Conservation (phyloP, 108 stramenopile species). For the Stephanodiscus triporus region DNA sequence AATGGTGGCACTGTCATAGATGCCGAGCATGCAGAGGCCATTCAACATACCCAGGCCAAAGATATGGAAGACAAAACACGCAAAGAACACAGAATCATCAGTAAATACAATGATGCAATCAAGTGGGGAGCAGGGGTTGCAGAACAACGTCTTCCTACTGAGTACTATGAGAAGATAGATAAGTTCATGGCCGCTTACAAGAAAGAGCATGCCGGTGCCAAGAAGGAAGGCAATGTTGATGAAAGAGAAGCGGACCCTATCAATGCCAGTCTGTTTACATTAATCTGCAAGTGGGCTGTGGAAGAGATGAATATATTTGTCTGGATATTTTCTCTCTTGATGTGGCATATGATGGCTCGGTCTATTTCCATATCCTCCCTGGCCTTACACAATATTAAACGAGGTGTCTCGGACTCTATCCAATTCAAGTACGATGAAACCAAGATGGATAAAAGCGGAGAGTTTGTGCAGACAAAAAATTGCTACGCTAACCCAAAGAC, state of each 20-base stretch:
- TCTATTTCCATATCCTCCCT: constrained; percentile 8
- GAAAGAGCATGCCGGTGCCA: background rate
- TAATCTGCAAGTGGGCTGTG: constrained; percentile 6
- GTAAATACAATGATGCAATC: constrained; percentile 13
- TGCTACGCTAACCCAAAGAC: constrained; percentile 34
- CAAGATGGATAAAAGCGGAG: constrained; percentile 1
- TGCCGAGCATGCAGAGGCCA: too few relatives aligned
- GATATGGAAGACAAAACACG: too few relatives aligned
- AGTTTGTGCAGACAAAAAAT: constrained; percentile 10
- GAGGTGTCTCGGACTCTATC: constrained; percentile 3
- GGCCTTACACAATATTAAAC: constrained; percentile 2
- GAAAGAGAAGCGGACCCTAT: too few relatives aligned
- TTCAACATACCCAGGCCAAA: too few relatives aligned
- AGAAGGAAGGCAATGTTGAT: too few relatives aligned
- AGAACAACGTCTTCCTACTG: background rate
- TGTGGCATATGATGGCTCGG: constrained; percentile 16
- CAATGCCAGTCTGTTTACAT: too few relatives aligned
- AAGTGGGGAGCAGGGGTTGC: constrained; percentile 8
- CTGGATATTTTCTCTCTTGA: background rate
- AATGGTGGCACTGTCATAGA: too few relatives aligned
- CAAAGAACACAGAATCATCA: background rate
- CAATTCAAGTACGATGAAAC: constrained; percentile 12
- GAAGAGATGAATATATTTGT: constrained; percentile 17
- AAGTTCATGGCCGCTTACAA: background rate
- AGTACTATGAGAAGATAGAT: background rate